phyloP scores from a whole-genome alignment of 2,329 filamentous ascomycete genomes.

The Aureobasidium sp. region DNA sequence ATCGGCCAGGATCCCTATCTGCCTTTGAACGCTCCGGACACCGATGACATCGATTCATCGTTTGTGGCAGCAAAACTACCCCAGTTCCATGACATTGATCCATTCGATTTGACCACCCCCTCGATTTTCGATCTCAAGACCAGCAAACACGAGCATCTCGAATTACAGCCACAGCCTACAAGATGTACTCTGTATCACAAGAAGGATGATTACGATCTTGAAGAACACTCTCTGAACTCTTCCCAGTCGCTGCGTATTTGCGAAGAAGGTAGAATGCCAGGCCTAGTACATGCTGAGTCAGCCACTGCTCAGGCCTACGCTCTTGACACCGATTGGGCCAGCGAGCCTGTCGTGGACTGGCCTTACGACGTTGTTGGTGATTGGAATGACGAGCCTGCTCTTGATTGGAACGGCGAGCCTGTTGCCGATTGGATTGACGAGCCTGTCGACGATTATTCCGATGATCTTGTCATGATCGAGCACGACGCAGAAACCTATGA shows the following conservation, averaged over 20 bases:
- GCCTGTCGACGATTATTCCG: background rate
- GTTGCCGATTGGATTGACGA: background rate
- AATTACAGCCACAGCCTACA: background rate
- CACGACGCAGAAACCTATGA: background rate
- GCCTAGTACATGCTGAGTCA: background rate
- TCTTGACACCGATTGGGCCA: background rate
- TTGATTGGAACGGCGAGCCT: background rate
- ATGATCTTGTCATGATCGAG: background rate
- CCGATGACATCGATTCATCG: background rate
- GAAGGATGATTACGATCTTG: background rate
- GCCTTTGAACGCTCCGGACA: background rate
- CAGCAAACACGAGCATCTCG: background rate
- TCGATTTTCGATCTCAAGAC: background rate
- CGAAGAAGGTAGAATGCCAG: background rate
- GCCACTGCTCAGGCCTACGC: background rate
- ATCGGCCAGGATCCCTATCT: background rate
- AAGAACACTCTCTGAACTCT: background rate
- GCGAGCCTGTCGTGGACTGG: background rate
- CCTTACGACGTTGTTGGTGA: background rate
- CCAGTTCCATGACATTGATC: background rate
- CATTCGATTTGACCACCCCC: background rate
- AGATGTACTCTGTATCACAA: background rate
- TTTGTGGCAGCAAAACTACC: slow-evolving; percentile 5
- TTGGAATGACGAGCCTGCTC: background rate
- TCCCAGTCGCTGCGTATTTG: background rate